Base-by-base conservation (phyloP, 768 basidiomycete genomes). In the Lactifluus subvellereus region DNA sequence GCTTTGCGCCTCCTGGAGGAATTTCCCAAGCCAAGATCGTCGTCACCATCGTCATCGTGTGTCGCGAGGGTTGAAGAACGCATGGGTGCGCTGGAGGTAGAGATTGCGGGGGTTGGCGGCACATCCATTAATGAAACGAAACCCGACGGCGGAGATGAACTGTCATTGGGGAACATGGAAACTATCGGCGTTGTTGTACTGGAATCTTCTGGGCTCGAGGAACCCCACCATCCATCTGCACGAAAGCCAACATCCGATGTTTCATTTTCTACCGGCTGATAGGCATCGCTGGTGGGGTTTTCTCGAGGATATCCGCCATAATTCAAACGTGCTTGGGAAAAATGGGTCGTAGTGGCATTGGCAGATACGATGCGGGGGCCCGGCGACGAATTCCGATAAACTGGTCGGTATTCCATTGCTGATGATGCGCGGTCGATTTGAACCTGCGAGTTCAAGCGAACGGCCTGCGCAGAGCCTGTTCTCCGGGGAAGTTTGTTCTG, bases 1-100 rank as follows among this genome's bases (percentile, higher is more conserved):
- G 72, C 61, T 65, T 71, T 78, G 52, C 70, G 69, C 70, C 75
- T 81, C 20, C 66, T 72, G 52, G 80, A 79, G 14, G 75, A 78
- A 70, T 98, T 99, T 2, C 94, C 93, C 65, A 98, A 80, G 1
- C 97, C 97, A 55, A 99, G 81, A 70, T 97, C 94, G 49, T 96
- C 94, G 0, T 86, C 86, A 13, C 88, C 88, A 1, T 89, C 89
- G 8, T 84, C 84, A 8, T 78, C 73, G 56, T 68, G 59, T 30
- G 67, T 51, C 32, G 64, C 62, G 61, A 66, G 61, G 9, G 59
- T 58, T 52, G 50, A 66, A 32, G 67, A 59, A 33, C 64, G 62
- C 32, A 57, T 45, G 40, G 68, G 43, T 32, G 66, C 40, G 27
- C 53, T 60, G 32, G 70, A 66, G 1, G 65, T 57, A 38, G 69